These are phyloP conservation scores for Plasmodium coatneyi DNA, from an alignment of 169 alveolate genomes.

Conservation along the genomic window DNA sequence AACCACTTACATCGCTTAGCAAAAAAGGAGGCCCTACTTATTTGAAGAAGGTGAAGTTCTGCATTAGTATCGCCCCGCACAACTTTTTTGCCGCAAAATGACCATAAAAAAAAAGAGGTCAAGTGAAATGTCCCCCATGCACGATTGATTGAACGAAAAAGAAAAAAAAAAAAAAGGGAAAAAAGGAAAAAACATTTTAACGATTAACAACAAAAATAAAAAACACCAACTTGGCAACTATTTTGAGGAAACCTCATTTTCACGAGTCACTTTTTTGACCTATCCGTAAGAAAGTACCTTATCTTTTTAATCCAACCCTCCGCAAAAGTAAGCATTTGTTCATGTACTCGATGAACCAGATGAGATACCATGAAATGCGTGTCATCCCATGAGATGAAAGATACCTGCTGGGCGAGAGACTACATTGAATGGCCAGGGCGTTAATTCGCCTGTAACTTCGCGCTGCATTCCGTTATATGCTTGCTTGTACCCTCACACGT, in stretches of 20 bases:
- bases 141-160: background rate
- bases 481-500: background rate
- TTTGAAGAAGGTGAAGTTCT: background rate
- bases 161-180: background rate
- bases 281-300: background rate
- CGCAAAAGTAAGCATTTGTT: background rate
- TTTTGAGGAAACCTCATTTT: background rate
- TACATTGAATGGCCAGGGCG: background rate
- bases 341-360: background rate
- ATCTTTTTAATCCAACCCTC: background rate
- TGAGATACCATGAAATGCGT: background rate
- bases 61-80: background rate
- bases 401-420: background rate
- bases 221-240: background rate
- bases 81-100: background rate
- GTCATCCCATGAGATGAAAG: background rate
- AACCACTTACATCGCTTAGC: conserved; percentile 57
- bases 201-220: background rate
- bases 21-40: background rate
- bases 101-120: background rate
- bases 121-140: too few species aligned
- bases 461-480: background rate
- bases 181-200: background rate
- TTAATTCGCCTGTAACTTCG: background rate
- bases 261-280: background rate